phyloP scores from a whole-genome alignment of 2,329 filamentous ascomycete genomes.

The Fusarium succisae region DNA sequence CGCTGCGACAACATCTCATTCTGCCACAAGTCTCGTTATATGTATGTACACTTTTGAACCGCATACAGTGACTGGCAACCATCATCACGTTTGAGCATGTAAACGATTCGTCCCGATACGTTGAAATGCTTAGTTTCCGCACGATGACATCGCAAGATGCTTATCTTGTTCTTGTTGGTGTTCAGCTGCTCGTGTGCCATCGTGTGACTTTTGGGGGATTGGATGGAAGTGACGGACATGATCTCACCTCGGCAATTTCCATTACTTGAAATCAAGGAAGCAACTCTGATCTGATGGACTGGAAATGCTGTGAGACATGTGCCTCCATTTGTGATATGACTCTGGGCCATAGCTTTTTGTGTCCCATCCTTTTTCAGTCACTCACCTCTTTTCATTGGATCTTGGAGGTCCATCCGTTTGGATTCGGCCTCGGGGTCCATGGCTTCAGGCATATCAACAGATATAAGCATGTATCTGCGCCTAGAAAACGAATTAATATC shows the following conservation, averaged over 20 bases:
- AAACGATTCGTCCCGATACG: slow-evolving; percentile 1
- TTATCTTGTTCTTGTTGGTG: not conserved
- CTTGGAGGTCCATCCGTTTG: not conserved
- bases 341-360: not conserved
- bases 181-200: not conserved
- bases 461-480: not conserved
- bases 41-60: not conserved
- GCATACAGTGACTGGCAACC: slow-evolving; percentile 1
- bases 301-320: not conserved
- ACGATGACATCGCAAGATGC: slow-evolving; percentile 10
- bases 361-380: not conserved
- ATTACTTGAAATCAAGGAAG: no score
- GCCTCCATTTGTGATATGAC: not conserved
- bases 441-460: rapidly evolving
- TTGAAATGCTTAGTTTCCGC: not conserved
- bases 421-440: no score
- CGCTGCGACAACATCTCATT: not conserved
- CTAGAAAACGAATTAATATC: rapidly evolving
- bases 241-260: not conserved
- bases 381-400: not conserved
- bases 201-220: not conserved
- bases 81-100: not conserved
- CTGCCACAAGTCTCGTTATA: rapidly evolving
- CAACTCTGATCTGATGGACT: not conserved
- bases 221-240: not conserved